Evolutionary conservation across 1,284 basidiomycete species (phyloP), one percentile per base, ranked within the genome.

Genomic region (Papiliotrema nemorosa): DNA sequence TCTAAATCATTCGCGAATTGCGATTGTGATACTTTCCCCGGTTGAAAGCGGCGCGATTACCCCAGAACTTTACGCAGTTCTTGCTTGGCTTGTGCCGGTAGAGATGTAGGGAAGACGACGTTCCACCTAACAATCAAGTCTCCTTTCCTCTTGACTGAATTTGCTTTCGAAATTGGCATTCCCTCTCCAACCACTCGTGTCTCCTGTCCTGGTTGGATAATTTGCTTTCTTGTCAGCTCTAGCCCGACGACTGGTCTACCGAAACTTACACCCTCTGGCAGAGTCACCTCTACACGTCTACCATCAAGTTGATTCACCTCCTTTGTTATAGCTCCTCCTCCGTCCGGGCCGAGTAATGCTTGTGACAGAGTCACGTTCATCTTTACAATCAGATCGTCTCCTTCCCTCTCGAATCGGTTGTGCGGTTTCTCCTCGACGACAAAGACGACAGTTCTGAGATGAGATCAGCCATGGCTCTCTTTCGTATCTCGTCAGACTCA

Each of bases 371-470:
- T 79, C 52, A 96, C 78, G 59, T 81, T 78, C 45, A 87, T 59
- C 29, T 74, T 79, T 52, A 80, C 67, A 35, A 83, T 67, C 33
- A 96, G 81, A 69, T 96, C 85, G 75, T 93, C 88, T 35, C 86
- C 88, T 4, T 88, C 83, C 27, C 92, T 81, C 55, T 73, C 69
- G 70, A 90, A 93, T 3, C 79, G 74, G 0, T 81, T 74, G 69
- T 96, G 88, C 5, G 85, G 83, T 75, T 92, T 93, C 75, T 96
- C 90, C 72, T 93, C 90, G 9, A 94, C 84, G 37, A 93, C 82
- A 67, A 96, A 94, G 13, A 88, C 87, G 21, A 96, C 80, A 10
- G 75, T 75, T 41, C 65, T 67, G 52, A 12, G 25, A 39, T 1
- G 35, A 43, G 24, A 50, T 45, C 31, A 24, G 39, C 45, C 20